A percentile compares a stretch with the other conserved stretches of the same genome.
Conservation (phyloP, 192 early-diverging fungal species). For the Allomyces macrogynus region DNA sequence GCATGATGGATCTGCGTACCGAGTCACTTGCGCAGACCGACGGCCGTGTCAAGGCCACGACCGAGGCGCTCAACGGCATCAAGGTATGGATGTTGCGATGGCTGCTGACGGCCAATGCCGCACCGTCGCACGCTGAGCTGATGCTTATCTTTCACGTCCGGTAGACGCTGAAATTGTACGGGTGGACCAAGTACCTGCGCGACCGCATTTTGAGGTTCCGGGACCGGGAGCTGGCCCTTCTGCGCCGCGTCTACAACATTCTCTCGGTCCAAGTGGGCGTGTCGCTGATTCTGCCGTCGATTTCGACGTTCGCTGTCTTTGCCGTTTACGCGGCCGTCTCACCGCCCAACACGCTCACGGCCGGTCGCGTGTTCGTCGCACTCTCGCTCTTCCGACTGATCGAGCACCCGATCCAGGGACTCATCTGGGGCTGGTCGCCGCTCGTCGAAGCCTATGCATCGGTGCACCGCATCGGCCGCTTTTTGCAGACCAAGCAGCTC, state of each 20-base stretch:
- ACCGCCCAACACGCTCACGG: slow-evolving; percentile 10
- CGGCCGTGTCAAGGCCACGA: background rate
- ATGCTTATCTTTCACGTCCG: no score
- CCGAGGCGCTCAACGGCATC: background rate
- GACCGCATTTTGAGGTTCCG: no score
- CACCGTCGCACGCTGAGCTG: no score
- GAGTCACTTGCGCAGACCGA: background rate
- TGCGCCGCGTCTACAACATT: no score
- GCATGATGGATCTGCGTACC: background rate
- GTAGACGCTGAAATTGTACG: no score
- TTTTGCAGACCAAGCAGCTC: slow-evolving; percentile 16
- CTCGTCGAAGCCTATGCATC: slow-evolving; percentile 18
- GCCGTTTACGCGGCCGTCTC: background rate
- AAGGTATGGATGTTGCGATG: no score
- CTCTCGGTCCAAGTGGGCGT: no score
- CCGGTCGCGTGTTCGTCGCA: slow-evolving; percentile 22
- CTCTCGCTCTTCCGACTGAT: slow-evolving; percentile 24
- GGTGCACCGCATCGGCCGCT: slow-evolving; percentile 14
- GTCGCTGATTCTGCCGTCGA: background rate
- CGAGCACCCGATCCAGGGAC: slow-evolving; percentile 15
- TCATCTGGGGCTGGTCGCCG: slow-evolving; percentile 11
- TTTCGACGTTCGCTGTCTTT: background rate
- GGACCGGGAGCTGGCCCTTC: no score
- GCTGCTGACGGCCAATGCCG: no score
- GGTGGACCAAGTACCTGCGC: no score